These are phyloP conservation scores for Trichophaea hybrida DNA, from an alignment of 2,329 filamentous ascomycete species.

Conservation along the genomic window DNA sequence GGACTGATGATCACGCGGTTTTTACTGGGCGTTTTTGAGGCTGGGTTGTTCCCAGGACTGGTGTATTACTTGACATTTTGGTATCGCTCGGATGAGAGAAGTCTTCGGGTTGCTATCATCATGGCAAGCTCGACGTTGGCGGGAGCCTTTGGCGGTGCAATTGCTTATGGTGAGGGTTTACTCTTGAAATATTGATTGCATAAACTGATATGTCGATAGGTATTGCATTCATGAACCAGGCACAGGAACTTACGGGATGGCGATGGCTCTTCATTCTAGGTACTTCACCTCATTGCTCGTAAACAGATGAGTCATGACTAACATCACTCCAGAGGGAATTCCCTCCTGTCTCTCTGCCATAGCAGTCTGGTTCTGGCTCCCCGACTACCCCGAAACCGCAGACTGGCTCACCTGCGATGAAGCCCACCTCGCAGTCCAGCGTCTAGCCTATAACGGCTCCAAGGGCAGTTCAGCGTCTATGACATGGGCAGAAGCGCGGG, in stretches of 20 bases:
- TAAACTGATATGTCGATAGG: constrained; percentile 3
- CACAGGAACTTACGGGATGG: constrained; percentile 26
- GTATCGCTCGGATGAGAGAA: constrained; percentile 43
- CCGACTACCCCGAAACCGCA: constrained; percentile 38
- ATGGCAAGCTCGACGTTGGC: constrained; percentile 41
- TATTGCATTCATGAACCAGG: constrained; percentile 11
- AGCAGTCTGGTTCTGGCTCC: constrained; percentile 36
- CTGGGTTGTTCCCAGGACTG: constrained; percentile 38
- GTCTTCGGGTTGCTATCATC: constrained; percentile 43
- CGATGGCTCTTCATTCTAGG: constrained; percentile 37
- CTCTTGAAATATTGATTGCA: background rate
- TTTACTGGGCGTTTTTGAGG: constrained; percentile 39
- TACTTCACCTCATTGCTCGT: background rate
- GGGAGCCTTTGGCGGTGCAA: constrained; percentile 40
- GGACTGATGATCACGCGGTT: constrained; percentile 36
- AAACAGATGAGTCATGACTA: background rate
- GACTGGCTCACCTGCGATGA: constrained; percentile 36
- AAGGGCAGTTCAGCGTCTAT: constrained; percentile 33
- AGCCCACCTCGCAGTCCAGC: constrained; percentile 32
- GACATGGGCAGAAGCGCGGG: constrained; percentile 38
- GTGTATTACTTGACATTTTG: constrained; percentile 40
- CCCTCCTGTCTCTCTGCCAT: constrained; percentile 31
- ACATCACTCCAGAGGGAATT: constrained; percentile 29
- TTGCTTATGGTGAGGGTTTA: constrained; percentile 37
- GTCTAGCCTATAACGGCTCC: constrained; percentile 34